Percentiles rank a stretch among this genome's conserved stretches.
Conservation (phyloP, 2,329 filamentous ascomycete genomes). For the Ceratocystis alfenasii region DNA sequence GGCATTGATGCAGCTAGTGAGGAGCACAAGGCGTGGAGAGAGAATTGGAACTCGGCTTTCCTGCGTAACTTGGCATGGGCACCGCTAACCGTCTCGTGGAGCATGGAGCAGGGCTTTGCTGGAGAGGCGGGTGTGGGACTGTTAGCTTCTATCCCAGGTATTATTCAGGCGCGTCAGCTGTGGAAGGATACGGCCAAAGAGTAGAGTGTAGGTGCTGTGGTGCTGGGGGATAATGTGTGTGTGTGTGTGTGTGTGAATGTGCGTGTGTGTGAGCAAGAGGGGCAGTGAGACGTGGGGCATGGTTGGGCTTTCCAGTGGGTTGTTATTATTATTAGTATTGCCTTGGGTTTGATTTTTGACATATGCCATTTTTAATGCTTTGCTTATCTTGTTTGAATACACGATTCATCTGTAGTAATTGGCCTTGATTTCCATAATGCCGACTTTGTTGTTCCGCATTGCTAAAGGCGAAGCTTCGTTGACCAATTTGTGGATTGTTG, state of each 20-base stretch:
- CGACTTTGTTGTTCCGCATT: neutral
- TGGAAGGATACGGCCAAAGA: conserved; percentile 29
- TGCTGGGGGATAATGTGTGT: no score
- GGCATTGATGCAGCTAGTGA: conserved; percentile 28
- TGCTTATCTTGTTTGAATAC: neutral
- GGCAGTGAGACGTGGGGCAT: neutral
- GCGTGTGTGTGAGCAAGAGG: neutral
- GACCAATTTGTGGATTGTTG: neutral
- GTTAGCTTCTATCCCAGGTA: conserved; percentile 31
- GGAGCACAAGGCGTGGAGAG: conserved; percentile 37
- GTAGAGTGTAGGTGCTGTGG: neutral
- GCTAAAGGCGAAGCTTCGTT: neutral
- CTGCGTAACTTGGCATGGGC: conserved; percentile 63
- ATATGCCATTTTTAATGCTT: neutral
- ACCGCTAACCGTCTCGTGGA: conserved; percentile 76
- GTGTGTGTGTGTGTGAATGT: neutral
- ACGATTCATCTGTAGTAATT: neutral
- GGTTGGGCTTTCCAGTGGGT: neutral
- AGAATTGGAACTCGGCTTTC: conserved; percentile 53
- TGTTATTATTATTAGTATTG: neutral
- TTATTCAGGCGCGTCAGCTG: conserved; percentile 32
- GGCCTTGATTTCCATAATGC: neutral
- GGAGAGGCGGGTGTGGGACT: conserved; percentile 29
- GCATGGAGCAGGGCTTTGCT: conserved; percentile 48
- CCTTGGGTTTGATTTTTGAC: neutral